Conservation (phyloP, 225 moss, liverwort and hornwort genomes). For the Antitrichia curtipendula region DNA sequence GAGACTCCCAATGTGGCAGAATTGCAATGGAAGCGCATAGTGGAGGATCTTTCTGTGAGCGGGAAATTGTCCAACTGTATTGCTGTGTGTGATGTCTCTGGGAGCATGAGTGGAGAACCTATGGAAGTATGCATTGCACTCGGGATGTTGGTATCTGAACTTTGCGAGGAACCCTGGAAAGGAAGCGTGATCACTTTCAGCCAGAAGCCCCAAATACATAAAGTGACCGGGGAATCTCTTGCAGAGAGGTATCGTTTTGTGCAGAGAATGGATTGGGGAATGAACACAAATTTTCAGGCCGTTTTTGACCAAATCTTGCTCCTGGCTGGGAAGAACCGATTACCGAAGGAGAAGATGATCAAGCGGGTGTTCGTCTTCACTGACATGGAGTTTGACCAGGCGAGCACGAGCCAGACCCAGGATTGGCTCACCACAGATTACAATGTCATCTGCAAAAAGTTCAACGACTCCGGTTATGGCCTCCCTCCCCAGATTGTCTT, state of each 20-base stretch:
- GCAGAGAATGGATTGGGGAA: slow-evolving; percentile 22
- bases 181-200: slow-evolving; percentile 68
- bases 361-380: slow-evolving; percentile 71
- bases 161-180: slow-evolving; percentile 76
- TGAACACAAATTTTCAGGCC: slow-evolving; percentile 62
- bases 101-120: slow-evolving; percentile 22
- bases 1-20: slow-evolving; percentile 45
- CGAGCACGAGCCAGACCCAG: not conserved
- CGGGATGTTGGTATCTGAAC: slow-evolving; percentile 34
- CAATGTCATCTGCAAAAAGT: slow-evolving; percentile 44
- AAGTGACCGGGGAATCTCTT: slow-evolving; percentile 33
- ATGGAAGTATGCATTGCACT: slow-evolving; percentile 12
- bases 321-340: slow-evolving; percentile 15
- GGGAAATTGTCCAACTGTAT: slow-evolving; percentile 55
- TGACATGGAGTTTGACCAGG: slow-evolving; percentile 79
- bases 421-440: slow-evolving; percentile 70
- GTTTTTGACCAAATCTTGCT: slow-evolving; percentile 55
- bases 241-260: slow-evolving; percentile 1
- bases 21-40: slow-evolving; percentile 75
- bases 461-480: slow-evolving; percentile 34
- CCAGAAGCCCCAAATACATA: slow-evolving; percentile 8
- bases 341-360: slow-evolving; percentile 68
- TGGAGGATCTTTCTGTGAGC: slow-evolving; percentile 45
- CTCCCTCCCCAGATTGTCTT: slow-evolving; percentile 63
- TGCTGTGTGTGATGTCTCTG: slow-evolving; percentile 81